Evolutionary conservation across 1,284 basidiomycete genomes (phyloP).

Genomic region (Microbotryum saponariae): DNA sequence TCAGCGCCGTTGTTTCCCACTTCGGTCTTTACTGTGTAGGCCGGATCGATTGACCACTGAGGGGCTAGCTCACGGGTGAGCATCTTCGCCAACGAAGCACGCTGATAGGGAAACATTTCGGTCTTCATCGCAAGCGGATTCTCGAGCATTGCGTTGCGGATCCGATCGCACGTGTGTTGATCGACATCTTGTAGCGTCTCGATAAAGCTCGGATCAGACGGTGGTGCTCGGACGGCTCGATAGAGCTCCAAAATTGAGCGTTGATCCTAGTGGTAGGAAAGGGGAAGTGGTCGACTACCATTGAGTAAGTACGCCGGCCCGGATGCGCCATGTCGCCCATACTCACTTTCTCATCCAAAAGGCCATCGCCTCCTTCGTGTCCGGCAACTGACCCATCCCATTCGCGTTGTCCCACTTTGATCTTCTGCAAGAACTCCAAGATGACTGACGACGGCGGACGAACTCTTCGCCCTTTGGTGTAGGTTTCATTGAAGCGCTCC

Average conservation of each 20-base stretch:
- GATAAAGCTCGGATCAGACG: slow-evolving; percentile 2
- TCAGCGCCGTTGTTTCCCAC: too few species aligned
- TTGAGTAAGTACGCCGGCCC: background rate
- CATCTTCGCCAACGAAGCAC: slow-evolving; percentile 33
- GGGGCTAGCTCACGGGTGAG: slow-evolving; percentile 32
- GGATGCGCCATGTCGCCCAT: too few species aligned
- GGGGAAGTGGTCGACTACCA: background rate
- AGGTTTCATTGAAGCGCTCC: background rate
- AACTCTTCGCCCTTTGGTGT: background rate
- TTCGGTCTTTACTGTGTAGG: slow-evolving; percentile 2
- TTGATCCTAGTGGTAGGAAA: slow-evolving; percentile 3
- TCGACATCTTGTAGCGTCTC: slow-evolving; percentile 6
- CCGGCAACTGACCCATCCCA: background rate
- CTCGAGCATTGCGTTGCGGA: slow-evolving; percentile 10
- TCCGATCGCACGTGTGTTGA: slow-evolving; percentile 9
- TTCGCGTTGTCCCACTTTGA: background rate
- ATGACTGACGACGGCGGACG: slow-evolving; percentile 1
- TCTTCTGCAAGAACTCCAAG: background rate
- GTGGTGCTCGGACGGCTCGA: slow-evolving; percentile 23
- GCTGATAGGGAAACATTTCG: slow-evolving; percentile 18
- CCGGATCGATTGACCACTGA: slow-evolving; percentile 8
- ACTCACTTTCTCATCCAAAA: slow-evolving; percentile 12
- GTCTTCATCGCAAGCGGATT: slow-evolving; percentile 14
- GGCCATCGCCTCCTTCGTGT: background rate
- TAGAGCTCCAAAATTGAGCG: slow-evolving; percentile 33